Evolutionary conservation across 495 filamentous ascomycete species (phyloP), one percentile per base, ranked within the genome.

Genomic region (Daldinia loculata): DNA sequence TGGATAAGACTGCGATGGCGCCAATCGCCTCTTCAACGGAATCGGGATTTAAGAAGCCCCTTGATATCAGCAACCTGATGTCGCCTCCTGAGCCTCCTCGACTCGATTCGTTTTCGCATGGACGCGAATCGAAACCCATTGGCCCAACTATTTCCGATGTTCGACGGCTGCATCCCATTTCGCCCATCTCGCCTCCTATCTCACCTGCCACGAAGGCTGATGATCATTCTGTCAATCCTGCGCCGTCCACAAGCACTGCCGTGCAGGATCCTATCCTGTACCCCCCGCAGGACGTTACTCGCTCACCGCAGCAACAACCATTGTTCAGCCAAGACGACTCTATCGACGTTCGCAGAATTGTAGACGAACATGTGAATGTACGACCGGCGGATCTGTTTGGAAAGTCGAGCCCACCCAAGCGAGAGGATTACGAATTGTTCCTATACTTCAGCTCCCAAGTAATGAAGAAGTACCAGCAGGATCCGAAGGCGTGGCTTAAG

Each of bases 1-100:
- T 66, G 34, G 34, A 65, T 41, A 67, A 65, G 26, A 36, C 6
- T 38, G 12, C 60, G 38, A 77, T 74, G 67, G 59, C 72, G 15
- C 56, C 72, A 50, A 30, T 61, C 26, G 30, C 50, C 4, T 27
- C 66, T 55, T 56, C 75, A 9, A 43, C 45, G 4, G 52, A 69
- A 41, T 55, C 57, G 14, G 60, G 73, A 32, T 32, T 69, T 11
- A 79, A 78, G 65, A 81, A 79, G 59, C 65, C 75, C 2, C 73
- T 76, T 27, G 77, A 81, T 66, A 81, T 83, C 61, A 81, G 85
- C 74, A 92, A 84, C 76, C 84, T 93, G 39, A 91, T 93, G 88
- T 93, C 91, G 38, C 91, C 91, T 24, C 91, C 91, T 52, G 90
- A 92, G 74, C 80, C 83, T 8, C 83, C 87, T 69, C 86, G 86